A percentile compares a stretch with the other conserved stretches of the same genome.
Conservation (phyloP, 2,329 filamentous ascomycete species). For the Hymenoscyphus occultus region DNA sequence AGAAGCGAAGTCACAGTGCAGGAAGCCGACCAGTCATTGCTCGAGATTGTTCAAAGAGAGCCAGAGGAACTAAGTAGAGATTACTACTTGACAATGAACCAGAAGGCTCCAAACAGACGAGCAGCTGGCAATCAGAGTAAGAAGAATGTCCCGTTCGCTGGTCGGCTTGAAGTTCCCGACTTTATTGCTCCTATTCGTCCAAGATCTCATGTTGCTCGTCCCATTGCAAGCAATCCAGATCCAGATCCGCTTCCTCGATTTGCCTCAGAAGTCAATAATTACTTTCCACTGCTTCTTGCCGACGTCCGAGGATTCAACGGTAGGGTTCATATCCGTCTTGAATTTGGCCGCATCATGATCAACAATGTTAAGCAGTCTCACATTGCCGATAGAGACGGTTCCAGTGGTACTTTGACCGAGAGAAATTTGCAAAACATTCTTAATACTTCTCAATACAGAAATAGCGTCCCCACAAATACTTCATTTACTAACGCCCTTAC, state of each 20-base stretch:
- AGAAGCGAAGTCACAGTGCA: background rate
- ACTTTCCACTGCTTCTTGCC: slow-evolving; percentile 25
- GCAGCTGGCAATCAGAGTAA: background rate
- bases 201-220: background rate
- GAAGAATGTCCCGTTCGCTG: slow-evolving; percentile 1
- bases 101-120: slow-evolving; percentile 18
- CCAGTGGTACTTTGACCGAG: slow-evolving; percentile 1
- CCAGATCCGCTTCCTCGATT: slow-evolving; percentile 26
- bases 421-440: background rate
- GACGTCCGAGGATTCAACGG: slow-evolving; percentile 29
- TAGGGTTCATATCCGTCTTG: slow-evolving; percentile 24
- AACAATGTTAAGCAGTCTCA: slow-evolving; percentile 15
- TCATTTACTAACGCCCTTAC: slow-evolving; percentile 33
- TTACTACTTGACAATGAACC: slow-evolving; percentile 31
- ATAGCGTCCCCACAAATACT: background rate
- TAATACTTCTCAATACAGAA: background rate
- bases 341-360: slow-evolving; percentile 34
- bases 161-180: slow-evolving; percentile 9
- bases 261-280: slow-evolving; percentile 16
- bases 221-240: background rate
- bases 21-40: background rate
- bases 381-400: slow-evolving; percentile 15
- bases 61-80: slow-evolving; percentile 22
- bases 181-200: background rate
- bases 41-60: slow-evolving; percentile 12